Evolutionary conservation across 2,329 filamentous ascomycete genomes (phyloP).

Genomic region (Penicillium psychrosexuale): DNA sequence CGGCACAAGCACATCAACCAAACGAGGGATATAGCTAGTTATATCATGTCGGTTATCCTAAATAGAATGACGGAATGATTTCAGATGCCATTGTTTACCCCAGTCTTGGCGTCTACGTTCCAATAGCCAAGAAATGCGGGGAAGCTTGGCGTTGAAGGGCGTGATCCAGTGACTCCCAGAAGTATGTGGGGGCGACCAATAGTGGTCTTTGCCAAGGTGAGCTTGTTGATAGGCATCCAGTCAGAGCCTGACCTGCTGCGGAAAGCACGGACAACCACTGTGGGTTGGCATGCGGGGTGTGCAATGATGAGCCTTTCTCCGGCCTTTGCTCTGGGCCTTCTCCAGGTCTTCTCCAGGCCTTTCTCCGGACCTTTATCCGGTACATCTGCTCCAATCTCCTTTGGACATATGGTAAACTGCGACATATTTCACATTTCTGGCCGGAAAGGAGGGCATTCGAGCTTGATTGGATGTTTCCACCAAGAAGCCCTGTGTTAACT

Average conservation of each 20-base stretch:
- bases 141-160: slow-evolving; percentile 4
- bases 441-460: not conserved
- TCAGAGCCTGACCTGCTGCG: not conserved
- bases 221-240: not conserved
- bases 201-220: not conserved
- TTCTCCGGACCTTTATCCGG: not conserved
- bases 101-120: slow-evolving; percentile 5
- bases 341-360: not conserved
- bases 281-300: not conserved
- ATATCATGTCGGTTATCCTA: slow-evolving; percentile 3
- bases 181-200: not conserved
- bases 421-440: not conserved
- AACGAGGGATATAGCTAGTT: not conserved
- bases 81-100: slow-evolving; percentile 1
- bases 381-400: not conserved
- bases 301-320: not conserved
- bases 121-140: slow-evolving; percentile 7
- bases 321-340: not conserved
- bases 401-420: not conserved
- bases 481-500: not conserved
- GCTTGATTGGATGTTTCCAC: not conserved
- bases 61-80: not conserved
- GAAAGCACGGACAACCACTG: not conserved
- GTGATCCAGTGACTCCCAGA: not conserved
- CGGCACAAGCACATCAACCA: no score